Evolutionary conservation across 2,329 filamentous ascomycete genomes (phyloP).

Genomic region (Xylariaceae sp.): DNA sequence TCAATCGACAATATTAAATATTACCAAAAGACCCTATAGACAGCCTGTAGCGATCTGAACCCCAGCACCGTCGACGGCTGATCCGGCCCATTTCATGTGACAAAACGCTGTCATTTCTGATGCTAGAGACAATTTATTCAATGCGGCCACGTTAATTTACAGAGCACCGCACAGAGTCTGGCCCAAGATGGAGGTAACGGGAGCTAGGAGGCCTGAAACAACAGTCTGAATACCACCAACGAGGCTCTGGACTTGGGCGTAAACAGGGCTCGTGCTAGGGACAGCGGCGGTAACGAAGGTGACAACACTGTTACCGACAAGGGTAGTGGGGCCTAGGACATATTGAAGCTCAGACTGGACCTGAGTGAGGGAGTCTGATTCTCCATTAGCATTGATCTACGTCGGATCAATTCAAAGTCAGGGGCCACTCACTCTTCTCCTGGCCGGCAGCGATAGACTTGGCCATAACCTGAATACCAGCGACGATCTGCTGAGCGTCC

Average conservation of each 20-base stretch:
- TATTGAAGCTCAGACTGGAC: constrained; percentile 30
- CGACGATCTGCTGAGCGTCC: constrained; percentile 22
- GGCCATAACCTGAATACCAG: constrained; percentile 21
- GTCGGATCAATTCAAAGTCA: background rate
- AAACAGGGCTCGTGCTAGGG: constrained; percentile 17
- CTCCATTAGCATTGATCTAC: background rate
- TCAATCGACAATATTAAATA: constrained; percentile 9
- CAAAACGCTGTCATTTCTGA: background rate
- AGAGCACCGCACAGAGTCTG: background rate
- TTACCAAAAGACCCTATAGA: constrained; percentile 5
- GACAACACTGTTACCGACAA: constrained; percentile 27
- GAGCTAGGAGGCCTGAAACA: constrained; percentile 8
- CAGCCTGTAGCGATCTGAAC: background rate
- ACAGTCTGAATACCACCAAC: constrained; percentile 14
- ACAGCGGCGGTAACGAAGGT: constrained; percentile 24
- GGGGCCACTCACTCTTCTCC: constrained; percentile 21
- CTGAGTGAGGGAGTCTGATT: constrained; percentile 24
- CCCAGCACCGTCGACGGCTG: background rate
- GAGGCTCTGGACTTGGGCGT: constrained; percentile 20
- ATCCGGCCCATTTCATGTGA: background rate
- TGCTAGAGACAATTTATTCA: background rate
- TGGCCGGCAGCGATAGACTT: constrained; percentile 20
- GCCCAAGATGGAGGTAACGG: constrained; percentile 8
- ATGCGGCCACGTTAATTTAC: constrained; percentile 6
- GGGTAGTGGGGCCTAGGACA: constrained; percentile 23